Base-by-base conservation (phyloP, 2,329 filamentous ascomycete genomes). In the Biscogniauxia marginata region DNA sequence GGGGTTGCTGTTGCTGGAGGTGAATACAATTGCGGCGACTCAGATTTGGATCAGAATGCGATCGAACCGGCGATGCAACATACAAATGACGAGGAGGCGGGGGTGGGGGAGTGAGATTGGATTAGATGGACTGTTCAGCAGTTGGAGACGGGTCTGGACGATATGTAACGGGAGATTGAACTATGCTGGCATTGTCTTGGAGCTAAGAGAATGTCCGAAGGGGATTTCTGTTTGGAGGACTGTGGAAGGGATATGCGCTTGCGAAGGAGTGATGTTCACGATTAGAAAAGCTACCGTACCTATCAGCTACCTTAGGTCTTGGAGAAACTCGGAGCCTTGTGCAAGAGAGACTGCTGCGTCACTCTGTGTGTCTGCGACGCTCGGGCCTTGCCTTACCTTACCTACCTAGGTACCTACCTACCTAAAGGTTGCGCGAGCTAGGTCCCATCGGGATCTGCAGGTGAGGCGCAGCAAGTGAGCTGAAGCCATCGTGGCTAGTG, bases 31-130 rank as follows among this genome's bases (percentile, higher is more conserved):
- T 30, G 50, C 30, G 22, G 43, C 22, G 20, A 24, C 20, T 47
- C 39, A 49, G 30, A 50, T 45, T 46, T 58, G 50, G 55, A 58
- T 56, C 45, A 62, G 46, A 53, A 51, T 50, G 52, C 52, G 55
- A 55, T 54, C 46, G 45, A 49, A 50, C 39, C 22, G 43, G 53
- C 53, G 55, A 54, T 56, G 61, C 57, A 57, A 55, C 46, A 53
- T 55, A 23, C 48, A 39, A 48, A 48, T 50, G 48, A 46, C 56
- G 54, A 53, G 47, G 61, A 64, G 64, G 65, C 57, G 67, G 67
- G 65, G 67, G 66, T 61, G 65, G 60, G 64, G 62, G 18, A 46
- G 49, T 47, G 24, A 3, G 30, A 49, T 46, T 55, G 46, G 47
- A 55, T 52, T 54, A n/a, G 46, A 54, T 52, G 19, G 50, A 47